phyloP scores from a whole-genome alignment of 768 basidiomycete species.

The Pleurotus pulmonarius region DNA sequence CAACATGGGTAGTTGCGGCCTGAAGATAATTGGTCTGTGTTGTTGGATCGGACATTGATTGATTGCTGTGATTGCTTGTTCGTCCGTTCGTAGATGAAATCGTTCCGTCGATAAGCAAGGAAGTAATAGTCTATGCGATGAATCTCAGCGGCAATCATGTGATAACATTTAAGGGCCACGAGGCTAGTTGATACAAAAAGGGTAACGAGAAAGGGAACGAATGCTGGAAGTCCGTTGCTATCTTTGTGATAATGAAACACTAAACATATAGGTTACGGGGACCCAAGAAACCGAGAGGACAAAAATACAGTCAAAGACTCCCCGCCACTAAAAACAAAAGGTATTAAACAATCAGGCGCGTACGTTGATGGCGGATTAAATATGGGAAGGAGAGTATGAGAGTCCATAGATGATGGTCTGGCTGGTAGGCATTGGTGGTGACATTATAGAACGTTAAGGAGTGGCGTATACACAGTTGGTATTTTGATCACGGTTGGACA shows the following conservation, averaged over 20 bases:
- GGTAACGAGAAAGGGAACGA: background rate
- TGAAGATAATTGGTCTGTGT: slow-evolving; percentile 79
- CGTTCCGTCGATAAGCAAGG: too few relatives aligned
- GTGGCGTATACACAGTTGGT: background rate
- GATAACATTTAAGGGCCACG: too few relatives aligned
- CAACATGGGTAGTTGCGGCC: slow-evolving; percentile 61
- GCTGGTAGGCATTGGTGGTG: background rate
- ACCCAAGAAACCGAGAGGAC: too few relatives aligned
- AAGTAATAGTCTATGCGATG: too few relatives aligned
- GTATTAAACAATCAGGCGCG: background rate
- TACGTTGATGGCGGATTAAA: background rate
- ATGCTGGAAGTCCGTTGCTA: background rate
- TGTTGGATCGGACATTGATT: slow-evolving; percentile 48
- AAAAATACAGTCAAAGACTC: too few relatives aligned
- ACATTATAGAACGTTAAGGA: slow-evolving; percentile 3
- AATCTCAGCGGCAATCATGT: too few relatives aligned
- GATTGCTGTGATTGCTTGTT: background rate
- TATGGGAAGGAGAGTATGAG: background rate
- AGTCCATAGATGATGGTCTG: background rate
- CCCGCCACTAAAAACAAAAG: background rate
- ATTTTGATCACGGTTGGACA: too few relatives aligned
- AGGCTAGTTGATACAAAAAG: background rate
- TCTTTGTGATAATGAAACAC: too few relatives aligned
- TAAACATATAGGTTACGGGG: too few relatives aligned
- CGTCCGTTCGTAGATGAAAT: background rate